Percentiles rank a stretch among this genome's conserved stretches.
These are phyloP conservation scores for Breviolum minutum DNA, from an alignment of 73 alveolate genomes.

Conservation along the genomic window DNA sequence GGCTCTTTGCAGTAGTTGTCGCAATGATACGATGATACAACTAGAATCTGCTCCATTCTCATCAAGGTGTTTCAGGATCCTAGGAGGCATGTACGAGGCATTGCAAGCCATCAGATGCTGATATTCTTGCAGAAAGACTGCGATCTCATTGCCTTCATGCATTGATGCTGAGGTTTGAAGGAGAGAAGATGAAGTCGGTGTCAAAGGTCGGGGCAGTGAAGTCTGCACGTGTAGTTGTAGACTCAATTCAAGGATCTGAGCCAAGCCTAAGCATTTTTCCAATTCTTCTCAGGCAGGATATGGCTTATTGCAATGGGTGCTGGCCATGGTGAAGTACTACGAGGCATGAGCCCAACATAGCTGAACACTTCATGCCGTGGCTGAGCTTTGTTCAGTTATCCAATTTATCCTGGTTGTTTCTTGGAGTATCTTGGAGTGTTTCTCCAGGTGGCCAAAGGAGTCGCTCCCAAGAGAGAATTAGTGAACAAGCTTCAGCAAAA, in stretches of 20 bases:
- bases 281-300: constrained; percentile 96
- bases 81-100: no score
- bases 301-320: constrained; percentile 97
- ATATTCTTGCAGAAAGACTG: no score
- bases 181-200: constrained; percentile 78
- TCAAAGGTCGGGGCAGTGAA: constrained; percentile 50
- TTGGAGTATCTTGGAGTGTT: background rate
- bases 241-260: background rate
- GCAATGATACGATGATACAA: no score
- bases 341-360: constrained; percentile 40
- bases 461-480: constrained; percentile 97
- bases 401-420: background rate
- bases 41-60: no score
- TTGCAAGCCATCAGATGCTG: background rate
- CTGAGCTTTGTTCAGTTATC: background rate
- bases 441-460: constrained; percentile 96
- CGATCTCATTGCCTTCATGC: no score
- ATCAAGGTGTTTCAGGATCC: no score
- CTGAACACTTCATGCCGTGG: no score
- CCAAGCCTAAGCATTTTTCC: background rate
- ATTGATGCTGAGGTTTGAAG: constrained; percentile 80
- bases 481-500: constrained; percentile 97
- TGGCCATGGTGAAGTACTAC: constrained; percentile 97
- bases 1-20: background rate
- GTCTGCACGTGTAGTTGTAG: background rate